A percentile compares a stretch with the other conserved stretches of the same genome.
These are phyloP conservation scores for Podila minutissima DNA, from an alignment of 192 early-diverging fungal genomes.

Conservation along the genomic window DNA sequence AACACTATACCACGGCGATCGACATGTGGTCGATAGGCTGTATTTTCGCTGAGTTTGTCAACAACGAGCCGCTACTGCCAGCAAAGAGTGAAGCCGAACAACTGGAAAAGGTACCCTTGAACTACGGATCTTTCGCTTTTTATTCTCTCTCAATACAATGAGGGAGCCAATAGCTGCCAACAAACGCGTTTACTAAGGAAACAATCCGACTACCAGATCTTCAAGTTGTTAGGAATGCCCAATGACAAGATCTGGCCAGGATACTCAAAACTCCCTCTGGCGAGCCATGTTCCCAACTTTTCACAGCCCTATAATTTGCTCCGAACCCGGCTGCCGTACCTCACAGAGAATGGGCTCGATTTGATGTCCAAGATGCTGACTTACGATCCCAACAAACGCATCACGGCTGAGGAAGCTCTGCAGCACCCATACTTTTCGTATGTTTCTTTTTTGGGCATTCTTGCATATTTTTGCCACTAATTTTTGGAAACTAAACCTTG, in stretches of 20 bases:
- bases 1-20: slow-evolving; percentile 71
- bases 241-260: slow-evolving; percentile 80
- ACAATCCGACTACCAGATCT: slow-evolving; percentile 65
- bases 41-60: slow-evolving; percentile 95
- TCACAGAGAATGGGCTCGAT: slow-evolving; percentile 85
- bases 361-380: slow-evolving; percentile 79
- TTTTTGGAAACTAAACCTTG: background rate
- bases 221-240: slow-evolving; percentile 90
- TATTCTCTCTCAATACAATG: background rate
- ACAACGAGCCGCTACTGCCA: slow-evolving; percentile 83
- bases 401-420: slow-evolving; percentile 91
- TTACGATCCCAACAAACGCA: slow-evolving; percentile 87
- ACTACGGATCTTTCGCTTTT: background rate
- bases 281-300: slow-evolving; percentile 79
- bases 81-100: slow-evolving; percentile 87
- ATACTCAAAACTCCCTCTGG: slow-evolving; percentile 70
- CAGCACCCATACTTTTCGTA: slow-evolving; percentile 90
- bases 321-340: slow-evolving; percentile 57
- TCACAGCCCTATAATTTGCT: slow-evolving; percentile 69
- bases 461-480: background rate
- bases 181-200: background rate
- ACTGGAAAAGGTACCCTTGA: slow-evolving; percentile 64
- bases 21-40: slow-evolving; percentile 97
- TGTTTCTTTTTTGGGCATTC: background rate
- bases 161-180: background rate